A percentile compares a stretch with the other conserved stretches of the same genome.
Evolutionary conservation across 2,329 filamentous ascomycete species (phyloP).

Genomic region (Saccharata proteae): DNA sequence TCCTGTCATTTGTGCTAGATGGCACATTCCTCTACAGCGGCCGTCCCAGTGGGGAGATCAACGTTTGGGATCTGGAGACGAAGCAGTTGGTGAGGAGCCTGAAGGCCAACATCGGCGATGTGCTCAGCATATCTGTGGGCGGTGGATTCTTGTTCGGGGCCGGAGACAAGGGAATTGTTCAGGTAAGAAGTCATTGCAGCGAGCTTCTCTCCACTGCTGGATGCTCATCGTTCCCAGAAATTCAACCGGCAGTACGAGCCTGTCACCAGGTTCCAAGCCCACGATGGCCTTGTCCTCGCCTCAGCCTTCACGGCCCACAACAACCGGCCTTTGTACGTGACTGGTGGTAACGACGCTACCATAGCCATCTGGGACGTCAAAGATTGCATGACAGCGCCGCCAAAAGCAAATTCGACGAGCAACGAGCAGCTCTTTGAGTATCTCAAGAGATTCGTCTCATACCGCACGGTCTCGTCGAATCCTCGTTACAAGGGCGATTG

Average conservation of each 20-base stretch:
- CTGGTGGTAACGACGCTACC: slow-evolving; percentile 83
- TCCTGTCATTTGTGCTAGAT: slow-evolving; percentile 72
- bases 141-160: slow-evolving; percentile 79
- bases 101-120: slow-evolving; percentile 65
- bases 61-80: slow-evolving; percentile 95
- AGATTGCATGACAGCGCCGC: slow-evolving; percentile 38
- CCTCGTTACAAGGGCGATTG: slow-evolving; percentile 84
- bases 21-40: slow-evolving; percentile 89
- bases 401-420: slow-evolving; percentile 38
- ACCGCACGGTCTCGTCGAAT: slow-evolving; percentile 80
- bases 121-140: slow-evolving; percentile 76
- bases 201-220: not conserved
- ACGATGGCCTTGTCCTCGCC: slow-evolving; percentile 75
- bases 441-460: slow-evolving; percentile 76
- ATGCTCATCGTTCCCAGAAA: slow-evolving; percentile 35
- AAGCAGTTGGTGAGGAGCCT: slow-evolving; percentile 80
- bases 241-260: slow-evolving; percentile 77
- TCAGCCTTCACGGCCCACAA: slow-evolving; percentile 63
- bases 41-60: slow-evolving; percentile 74
- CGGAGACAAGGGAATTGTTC: slow-evolving; percentile 75
- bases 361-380: slow-evolving; percentile 78
- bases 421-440: slow-evolving; percentile 51
- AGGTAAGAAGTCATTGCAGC: slow-evolving; percentile 51
- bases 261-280: slow-evolving; percentile 66
- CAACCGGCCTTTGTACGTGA: slow-evolving; percentile 74